These are phyloP conservation scores for Trametes maxima DNA, from an alignment of 768 basidiomycete genomes.

Conservation along the genomic window DNA sequence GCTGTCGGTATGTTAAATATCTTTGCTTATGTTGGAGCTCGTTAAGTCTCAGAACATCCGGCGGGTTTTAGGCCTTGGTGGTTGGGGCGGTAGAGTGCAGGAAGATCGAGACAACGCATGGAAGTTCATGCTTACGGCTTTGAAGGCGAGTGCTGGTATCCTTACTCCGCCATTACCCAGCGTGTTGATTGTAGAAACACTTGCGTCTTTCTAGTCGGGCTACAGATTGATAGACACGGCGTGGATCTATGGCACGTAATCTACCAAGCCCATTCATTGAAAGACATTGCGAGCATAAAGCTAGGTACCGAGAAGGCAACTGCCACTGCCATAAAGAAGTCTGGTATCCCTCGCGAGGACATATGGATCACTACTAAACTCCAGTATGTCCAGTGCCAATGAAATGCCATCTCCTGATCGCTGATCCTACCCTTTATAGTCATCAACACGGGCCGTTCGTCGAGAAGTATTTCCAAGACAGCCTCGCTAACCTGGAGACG, in stretches of 20 bases:
- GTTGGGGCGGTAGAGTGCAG: constrained; percentile 40
- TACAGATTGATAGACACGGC: constrained; percentile 36
- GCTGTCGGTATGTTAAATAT: constrained; percentile 39
- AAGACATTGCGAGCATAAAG: not conserved
- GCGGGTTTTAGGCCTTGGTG: constrained; percentile 40
- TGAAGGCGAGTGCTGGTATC: constrained; percentile 34
- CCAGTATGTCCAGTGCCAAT: constrained; percentile 15
- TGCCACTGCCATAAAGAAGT: constrained; percentile 40
- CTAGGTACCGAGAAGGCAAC: constrained; percentile 31
- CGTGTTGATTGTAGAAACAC: not conserved
- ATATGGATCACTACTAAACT: constrained; percentile 70
- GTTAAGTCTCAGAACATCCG: not conserved
- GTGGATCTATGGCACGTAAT: constrained; percentile 31
- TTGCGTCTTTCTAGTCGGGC: constrained; percentile 21
- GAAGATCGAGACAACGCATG: constrained; percentile 39
- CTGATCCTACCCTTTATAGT: too few relatives aligned
- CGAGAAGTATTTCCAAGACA: constrained; percentile 34
- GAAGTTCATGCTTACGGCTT: constrained; percentile 43
- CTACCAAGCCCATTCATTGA: not conserved
- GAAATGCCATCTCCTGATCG: not conserved
- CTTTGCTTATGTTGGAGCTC: not conserved
- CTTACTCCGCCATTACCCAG: not conserved
- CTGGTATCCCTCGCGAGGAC: constrained; percentile 61
- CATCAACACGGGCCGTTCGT: constrained; percentile 38
- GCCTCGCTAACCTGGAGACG: constrained; percentile 30